These are phyloP conservation scores for Starmerella apicola DNA, from an alignment of 805 yeast genomes.

Conservation along the genomic window DNA sequence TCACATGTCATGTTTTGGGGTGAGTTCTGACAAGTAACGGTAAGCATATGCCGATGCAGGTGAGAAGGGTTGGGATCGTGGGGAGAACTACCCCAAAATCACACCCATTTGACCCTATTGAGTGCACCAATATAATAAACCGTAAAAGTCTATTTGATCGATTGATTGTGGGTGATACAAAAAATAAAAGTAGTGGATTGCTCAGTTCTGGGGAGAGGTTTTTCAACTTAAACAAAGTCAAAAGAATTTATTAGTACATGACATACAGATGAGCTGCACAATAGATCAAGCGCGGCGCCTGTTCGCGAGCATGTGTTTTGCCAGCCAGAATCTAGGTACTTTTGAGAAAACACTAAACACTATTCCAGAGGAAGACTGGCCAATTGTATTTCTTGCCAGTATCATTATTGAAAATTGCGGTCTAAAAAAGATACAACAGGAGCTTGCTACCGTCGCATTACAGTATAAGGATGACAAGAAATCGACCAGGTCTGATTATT, in stretches of 20 bases:
- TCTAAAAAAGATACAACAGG: conserved; percentile 6
- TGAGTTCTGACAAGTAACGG: too few relatives aligned
- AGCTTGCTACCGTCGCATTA: conserved; percentile 1
- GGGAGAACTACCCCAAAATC: background rate
- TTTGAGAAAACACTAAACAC: conserved; percentile 13
- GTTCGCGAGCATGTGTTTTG: conserved; percentile 15
- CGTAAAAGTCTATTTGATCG: too few relatives aligned
- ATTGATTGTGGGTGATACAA: too few relatives aligned
- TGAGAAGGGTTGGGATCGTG: background rate
- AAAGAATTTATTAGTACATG: too few relatives aligned
- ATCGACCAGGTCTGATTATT: too few relatives aligned
- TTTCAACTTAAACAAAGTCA: too few relatives aligned
- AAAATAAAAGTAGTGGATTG: too few relatives aligned
- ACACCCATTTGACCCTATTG: too few relatives aligned
- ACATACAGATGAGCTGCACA: conserved; percentile 1
- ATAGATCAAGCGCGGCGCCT: conserved; percentile 11
- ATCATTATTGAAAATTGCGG: conserved; percentile 18
- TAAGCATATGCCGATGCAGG: background rate
- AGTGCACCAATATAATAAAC: too few relatives aligned
- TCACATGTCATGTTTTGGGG: background rate
- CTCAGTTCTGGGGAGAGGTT: too few relatives aligned
- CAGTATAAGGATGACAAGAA: background rate
- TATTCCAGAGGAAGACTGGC: conserved; percentile 11
- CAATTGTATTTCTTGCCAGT: conserved; percentile 15
- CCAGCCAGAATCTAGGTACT: conserved; percentile 7